Base-by-base conservation (phyloP, 2,329 filamentous ascomycete genomes). In the Aureobasidium melanogenum region DNA sequence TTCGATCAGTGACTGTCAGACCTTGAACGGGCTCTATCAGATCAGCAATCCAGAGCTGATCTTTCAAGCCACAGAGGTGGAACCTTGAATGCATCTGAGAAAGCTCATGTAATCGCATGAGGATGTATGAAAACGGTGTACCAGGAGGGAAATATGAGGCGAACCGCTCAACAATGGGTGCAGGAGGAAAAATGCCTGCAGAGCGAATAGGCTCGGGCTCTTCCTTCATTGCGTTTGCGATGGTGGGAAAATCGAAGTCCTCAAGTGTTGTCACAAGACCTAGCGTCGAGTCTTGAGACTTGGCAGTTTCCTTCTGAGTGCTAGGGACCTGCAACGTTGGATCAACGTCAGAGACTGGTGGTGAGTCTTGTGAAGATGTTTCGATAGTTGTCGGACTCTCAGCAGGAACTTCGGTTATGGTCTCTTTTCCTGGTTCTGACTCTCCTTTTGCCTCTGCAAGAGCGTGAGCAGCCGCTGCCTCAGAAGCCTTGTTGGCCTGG, bases 201-300 rank as follows among this genome's bases (percentile, higher is more conserved):
- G 82, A 80, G 47, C 77, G 76, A 56, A 97, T 82, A 5, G 88
- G 85, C 28, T 83, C 77, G 2, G 88, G 82, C 2, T 90, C 83
- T 1, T 74, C 72, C 1, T 71, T 63, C 78, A 97, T 88, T 0
- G 87, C 86, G 9, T 77, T 69, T 30, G 78, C 76, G 17, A 99
- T 79, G 30, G 79, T 73, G 0, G 73, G 73, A 48, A 92, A 81
- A 73, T 97, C 92, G 10, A 81, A 77, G 2, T 79, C 72, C 52
- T 93, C 87, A 54, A 97, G 79, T 0, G 89, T 87, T 0, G 92
- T 96, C 30, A 97, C 91, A 19, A 85, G 78, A 1, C 94, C 93
- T 5, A 87, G 72, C 63, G 81, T 79, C n/a, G 76, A 72, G 50
- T 54, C 43, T 28, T 58, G 19, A n/a, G 36, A 26, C 28, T 58